Evolutionary conservation across 2,329 filamentous ascomycete species (phyloP), one percentile per base, ranked within the genome.

Genomic region (Ophiocordyceps robertsii): DNA sequence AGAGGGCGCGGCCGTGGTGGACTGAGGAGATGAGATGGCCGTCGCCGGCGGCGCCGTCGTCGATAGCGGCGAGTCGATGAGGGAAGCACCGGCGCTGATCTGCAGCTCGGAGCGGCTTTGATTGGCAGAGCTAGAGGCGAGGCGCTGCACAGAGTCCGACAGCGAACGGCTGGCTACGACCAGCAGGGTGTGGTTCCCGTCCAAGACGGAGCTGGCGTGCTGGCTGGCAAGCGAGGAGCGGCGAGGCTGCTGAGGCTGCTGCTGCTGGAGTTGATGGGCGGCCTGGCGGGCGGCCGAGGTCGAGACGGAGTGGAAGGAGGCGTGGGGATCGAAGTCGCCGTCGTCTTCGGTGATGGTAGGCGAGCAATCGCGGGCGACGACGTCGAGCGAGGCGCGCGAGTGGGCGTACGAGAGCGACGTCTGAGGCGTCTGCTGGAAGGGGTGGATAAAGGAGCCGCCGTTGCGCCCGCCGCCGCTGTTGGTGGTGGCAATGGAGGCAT

Each of bases 361-460:
- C 11, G 70, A 75, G 53, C 69, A 72, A 42, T 77, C 74, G 50
- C 72, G 46, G 32, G 33, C 16, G 24, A 42, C 48, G 45, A 59
- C 68, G 40, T 71, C 70, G 41, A 75, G 62, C 3, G 71, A 74
- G 14, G 68, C 65, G 37, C 72, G 58, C 8, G 74, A 75, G 55
- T 73, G 73, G 48, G 73, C 68, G 55, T 77, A 77, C 21, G 73
- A 70, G 46, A 77, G 53, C 9, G 73, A 72, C 1, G 74, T 74
- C 35, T 73, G 69, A 29, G 77, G 77, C 9, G 67, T 78, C 59
- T 80, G 77, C 54, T 80, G 75, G 49, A 79, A 80, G 24, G 77
- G 77, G 53, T 81, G 77, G 17, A 80, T 67, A 53, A 81, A 80
- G 29, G 66, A 60, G 44, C 66, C 65, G 44, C 62, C 63, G 44